These are phyloP conservation scores for Aspergillus saccharolyticus DNA, from an alignment of 495 filamentous ascomycete genomes.

Conservation along the genomic window DNA sequence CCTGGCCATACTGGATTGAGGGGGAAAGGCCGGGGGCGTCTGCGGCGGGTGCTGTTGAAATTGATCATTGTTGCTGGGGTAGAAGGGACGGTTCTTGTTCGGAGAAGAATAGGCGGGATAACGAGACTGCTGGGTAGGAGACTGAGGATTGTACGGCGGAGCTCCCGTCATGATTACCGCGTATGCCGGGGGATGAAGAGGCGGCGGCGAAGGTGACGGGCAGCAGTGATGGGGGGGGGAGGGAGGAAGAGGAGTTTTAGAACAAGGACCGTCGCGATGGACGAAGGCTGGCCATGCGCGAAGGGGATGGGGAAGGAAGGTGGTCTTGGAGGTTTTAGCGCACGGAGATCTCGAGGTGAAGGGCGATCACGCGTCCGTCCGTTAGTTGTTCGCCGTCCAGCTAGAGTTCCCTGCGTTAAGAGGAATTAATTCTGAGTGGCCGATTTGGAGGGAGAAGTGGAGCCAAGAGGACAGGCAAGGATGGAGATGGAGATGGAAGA, in stretches of 20 bases:
- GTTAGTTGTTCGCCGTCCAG: slow-evolving; percentile 11
- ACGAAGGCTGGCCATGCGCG: slow-evolving; percentile 18
- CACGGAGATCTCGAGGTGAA: slow-evolving; percentile 8
- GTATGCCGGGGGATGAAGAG: slow-evolving; percentile 24
- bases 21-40: slow-evolving; percentile 48
- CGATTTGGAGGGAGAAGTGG: slow-evolving; percentile 6
- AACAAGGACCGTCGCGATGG: slow-evolving; percentile 12
- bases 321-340: slow-evolving; percentile 5
- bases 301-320: slow-evolving; percentile 1
- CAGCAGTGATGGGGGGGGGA: slow-evolving; percentile 7
- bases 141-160: slow-evolving; percentile 44
- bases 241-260: slow-evolving; percentile 4
- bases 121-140: slow-evolving; percentile 39
- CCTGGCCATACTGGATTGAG: slow-evolving; percentile 44
- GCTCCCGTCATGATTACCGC: slow-evolving; percentile 46
- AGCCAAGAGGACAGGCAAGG: slow-evolving; percentile 16
- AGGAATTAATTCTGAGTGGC: slow-evolving; percentile 15
- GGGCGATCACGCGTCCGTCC: slow-evolving; percentile 21
- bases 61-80: slow-evolving; percentile 52
- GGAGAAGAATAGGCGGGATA: slow-evolving; percentile 39
- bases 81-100: slow-evolving; percentile 46
- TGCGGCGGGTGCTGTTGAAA: slow-evolving; percentile 51
- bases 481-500: slow-evolving; percentile 32
- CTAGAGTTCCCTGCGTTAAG: slow-evolving; percentile 8
- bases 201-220: slow-evolving; percentile 17